Evolutionary conservation across 768 basidiomycete genomes (phyloP).

Genomic region (Panus rudis): DNA sequence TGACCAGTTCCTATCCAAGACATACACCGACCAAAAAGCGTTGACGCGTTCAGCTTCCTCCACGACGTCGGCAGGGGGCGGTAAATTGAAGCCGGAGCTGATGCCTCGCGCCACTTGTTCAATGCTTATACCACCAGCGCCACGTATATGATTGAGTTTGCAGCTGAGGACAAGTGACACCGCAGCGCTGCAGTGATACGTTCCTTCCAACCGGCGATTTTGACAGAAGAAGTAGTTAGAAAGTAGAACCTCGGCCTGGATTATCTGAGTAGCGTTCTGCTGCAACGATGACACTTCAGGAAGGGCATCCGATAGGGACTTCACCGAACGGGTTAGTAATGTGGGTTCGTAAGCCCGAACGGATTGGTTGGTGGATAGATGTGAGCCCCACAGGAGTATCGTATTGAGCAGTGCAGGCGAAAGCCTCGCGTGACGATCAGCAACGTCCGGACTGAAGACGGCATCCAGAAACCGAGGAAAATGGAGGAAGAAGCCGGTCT

Average conservation of each 20-base stretch:
- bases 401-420: slow-evolving; percentile 36
- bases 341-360: slow-evolving; percentile 25
- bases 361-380: slow-evolving; percentile 17
- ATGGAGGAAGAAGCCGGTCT: slow-evolving; percentile 66
- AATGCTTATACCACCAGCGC: background rate
- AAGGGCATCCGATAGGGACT: slow-evolving; percentile 36
- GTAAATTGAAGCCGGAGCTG: background rate
- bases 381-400: slow-evolving; percentile 30
- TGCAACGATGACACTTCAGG: slow-evolving; percentile 20
- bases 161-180: slow-evolving; percentile 23
- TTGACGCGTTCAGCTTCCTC: slow-evolving; percentile 19
- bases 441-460: slow-evolving; percentile 14
- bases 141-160: slow-evolving; percentile 17
- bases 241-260: slow-evolving; percentile 29
- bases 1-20: slow-evolving; percentile 19
- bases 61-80: slow-evolving; percentile 10
- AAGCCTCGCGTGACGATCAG: slow-evolving; percentile 16
- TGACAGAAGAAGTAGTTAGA: slow-evolving; percentile 22
- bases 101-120: background rate
- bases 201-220: slow-evolving; percentile 23
- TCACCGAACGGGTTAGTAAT: slow-evolving; percentile 42
- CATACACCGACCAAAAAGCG: slow-evolving; percentile 22
- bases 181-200: slow-evolving; percentile 25
- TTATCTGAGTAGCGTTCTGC: slow-evolving; percentile 29
- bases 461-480: slow-evolving; percentile 37